Conservation (phyloP, 2,329 filamentous ascomycete genomes). For the Sporothrix brunneoviolacea region DNA sequence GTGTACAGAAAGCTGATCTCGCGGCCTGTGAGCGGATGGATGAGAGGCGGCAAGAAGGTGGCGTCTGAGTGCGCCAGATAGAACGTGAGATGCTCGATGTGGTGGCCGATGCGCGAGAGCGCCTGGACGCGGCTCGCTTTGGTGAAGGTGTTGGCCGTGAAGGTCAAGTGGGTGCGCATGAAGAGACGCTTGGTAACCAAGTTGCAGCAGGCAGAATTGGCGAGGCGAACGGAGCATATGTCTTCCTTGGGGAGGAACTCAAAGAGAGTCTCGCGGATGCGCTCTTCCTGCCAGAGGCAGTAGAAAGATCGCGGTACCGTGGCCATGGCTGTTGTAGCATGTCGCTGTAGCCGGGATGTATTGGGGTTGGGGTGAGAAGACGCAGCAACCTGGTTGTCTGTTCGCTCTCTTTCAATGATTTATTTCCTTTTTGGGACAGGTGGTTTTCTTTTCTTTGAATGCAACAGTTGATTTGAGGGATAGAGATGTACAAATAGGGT, state of each 20-base stretch:
- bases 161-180: constrained; percentile 60
- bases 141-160: constrained; percentile 69
- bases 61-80: constrained; percentile 67
- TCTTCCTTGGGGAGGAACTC: constrained; percentile 43
- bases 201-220: constrained; percentile 64
- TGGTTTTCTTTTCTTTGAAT: not conserved
- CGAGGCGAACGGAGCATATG: constrained; percentile 55
- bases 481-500: constrained; percentile 2
- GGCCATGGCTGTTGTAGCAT: constrained; percentile 47
- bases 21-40: constrained; percentile 68
- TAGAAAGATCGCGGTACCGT: constrained; percentile 44
- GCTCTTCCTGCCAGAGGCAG: constrained; percentile 47
- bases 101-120: constrained; percentile 67
- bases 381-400: not conserved
- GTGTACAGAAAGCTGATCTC: constrained; percentile 78
- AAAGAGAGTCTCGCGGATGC: constrained; percentile 45
- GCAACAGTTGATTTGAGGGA: not conserved
- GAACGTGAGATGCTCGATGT: constrained; percentile 74
- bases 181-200: constrained; percentile 65
- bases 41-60: constrained; percentile 76
- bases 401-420: not conserved
- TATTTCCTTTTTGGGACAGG: not conserved
- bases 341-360: constrained; percentile 22
- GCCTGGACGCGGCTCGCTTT: constrained; percentile 66
- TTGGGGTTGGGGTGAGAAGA: not conserved